phyloP scores from a whole-genome alignment of 305 asterid genomes.

The Solanum hybrid region DNA sequence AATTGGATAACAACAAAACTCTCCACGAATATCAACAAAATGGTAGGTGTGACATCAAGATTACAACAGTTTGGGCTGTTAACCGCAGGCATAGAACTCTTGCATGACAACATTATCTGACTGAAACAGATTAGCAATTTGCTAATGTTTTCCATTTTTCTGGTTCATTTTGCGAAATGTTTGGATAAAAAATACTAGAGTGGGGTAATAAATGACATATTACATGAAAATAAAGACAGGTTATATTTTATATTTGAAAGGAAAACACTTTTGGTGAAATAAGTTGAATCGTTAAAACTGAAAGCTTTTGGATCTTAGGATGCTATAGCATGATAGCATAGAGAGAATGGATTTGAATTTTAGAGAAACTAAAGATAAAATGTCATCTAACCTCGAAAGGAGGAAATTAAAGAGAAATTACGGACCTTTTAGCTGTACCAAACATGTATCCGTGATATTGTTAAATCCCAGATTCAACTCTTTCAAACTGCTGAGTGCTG shows the following conservation, averaged over 20 bases:
- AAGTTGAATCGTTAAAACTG: background rate
- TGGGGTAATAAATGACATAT: background rate
- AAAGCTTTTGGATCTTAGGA: background rate
- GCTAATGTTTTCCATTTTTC: background rate
- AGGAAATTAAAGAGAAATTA: background rate
- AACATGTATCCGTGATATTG: constrained; percentile 4
- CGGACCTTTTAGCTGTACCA: constrained; percentile 4
- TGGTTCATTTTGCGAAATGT: background rate
- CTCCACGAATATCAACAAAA: background rate
- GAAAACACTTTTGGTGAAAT: background rate
- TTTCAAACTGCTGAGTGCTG: constrained; percentile 6
- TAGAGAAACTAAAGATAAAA: background rate
- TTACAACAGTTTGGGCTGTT: background rate
- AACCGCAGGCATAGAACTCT: background rate
- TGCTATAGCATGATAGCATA: background rate
- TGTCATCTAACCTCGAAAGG: background rate
- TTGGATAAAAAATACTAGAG: background rate
- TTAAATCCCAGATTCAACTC: constrained; percentile 11
- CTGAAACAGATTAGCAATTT: background rate
- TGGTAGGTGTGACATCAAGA: background rate
- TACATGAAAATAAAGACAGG: background rate
- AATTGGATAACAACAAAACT: background rate
- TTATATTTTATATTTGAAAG: background rate
- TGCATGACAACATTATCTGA: background rate
- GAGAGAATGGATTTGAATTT: background rate